Evolutionary conservation across 805 yeast species (phyloP), one percentile per base, ranked within the genome.

Genomic region (Metschnikowia gelsemii): DNA sequence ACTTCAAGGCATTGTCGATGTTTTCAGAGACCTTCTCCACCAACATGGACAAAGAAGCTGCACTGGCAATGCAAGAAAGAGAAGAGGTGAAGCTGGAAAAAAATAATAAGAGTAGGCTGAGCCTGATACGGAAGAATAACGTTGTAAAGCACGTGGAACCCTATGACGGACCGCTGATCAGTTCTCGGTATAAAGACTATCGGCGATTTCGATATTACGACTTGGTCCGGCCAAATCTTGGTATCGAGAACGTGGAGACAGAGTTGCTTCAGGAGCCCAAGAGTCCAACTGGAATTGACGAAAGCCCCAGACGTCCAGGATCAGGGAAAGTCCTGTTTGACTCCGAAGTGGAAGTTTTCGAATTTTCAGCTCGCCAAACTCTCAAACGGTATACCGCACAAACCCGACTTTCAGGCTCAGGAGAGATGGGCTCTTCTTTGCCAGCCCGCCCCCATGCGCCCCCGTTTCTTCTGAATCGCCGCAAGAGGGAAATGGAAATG

Each of bases 131-230:
- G n/a, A n/a, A n/a, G n/a, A n/a, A n/a, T n/a, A n/a, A n/a, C n/a
- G n/a, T n/a, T 18, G 16, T 16, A 11, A 36, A 12, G 16, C n/a
- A 11, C n/a, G 27, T 28, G 14, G 44, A 35, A 4, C 14, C 16
- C 17, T 11, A 19, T 37, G 46, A 45, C 7, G 25, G 24, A 28
- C 38, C 40, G 2, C 18, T 25, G 8, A 16, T 45, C 16, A 19
- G 29, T 13, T 32, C 40, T 22, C 26, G 28, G 14, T 37, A 36
- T 33, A 40, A 36, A 5, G 47, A 46, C 19, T 46, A 42, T 21
- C 46, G 49, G 14, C 42, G 46, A 18, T 46, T 42, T 35, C 41
- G 49, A n/a, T 35, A 42, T 32, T 46, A 46, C 25, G 49, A 46
- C 32, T 34, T 46, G 30, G 38, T 46, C 22, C 43, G 49, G 18